Evolutionary conservation across 108 stramenopile genomes (phyloP), one percentile per base, ranked within the genome.

Genomic region (Seminavis robusta): DNA sequence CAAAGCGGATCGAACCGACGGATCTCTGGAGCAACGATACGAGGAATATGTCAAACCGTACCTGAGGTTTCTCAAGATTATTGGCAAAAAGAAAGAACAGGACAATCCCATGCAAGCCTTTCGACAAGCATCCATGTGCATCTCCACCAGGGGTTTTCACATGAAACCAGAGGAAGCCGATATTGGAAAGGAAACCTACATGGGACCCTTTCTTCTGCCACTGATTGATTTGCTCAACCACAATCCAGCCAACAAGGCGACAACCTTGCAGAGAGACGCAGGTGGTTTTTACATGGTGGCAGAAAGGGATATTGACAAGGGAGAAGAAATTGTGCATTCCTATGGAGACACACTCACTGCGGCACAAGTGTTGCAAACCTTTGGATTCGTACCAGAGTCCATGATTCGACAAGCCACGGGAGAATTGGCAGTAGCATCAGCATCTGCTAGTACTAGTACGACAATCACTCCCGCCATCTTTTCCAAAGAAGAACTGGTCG

Each of bases 191-290:
- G 28, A 31, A 13, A 28, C 28, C 19, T 80, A 86, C 46, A 36
- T 53, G 17, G 90, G 90, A 7, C 90, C 90, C 13, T 88, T 77
- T 58, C 61, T 92, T 16, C 54, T 92, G 3, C 90, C 90, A 0
- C 64, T 81, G 38, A 88, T 92, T 47, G 90, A 92, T 65, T 55
- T 92, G 26, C 65, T 92, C 33, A 92, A 92, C 64, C 90, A 92
- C 31, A 54, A 78, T 64, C 33, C 81, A 1, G 37, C 67, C 1
- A 49, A 47, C 19, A 55, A 68, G 15, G 77, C 69, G 45, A 93
- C 92, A 0, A 87, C 86, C 3, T 43, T 93, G 44, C 76, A 67
- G 23, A 37, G 69, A 36, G 61, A 72, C 31, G 30, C 32, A 10
- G 46, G 45, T 15, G 63, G 53, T 20, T 89, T 89, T 63, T 36